Evolutionary conservation across 2,329 filamentous ascomycete genomes (phyloP).

Genomic region (Elsinoe australis): DNA sequence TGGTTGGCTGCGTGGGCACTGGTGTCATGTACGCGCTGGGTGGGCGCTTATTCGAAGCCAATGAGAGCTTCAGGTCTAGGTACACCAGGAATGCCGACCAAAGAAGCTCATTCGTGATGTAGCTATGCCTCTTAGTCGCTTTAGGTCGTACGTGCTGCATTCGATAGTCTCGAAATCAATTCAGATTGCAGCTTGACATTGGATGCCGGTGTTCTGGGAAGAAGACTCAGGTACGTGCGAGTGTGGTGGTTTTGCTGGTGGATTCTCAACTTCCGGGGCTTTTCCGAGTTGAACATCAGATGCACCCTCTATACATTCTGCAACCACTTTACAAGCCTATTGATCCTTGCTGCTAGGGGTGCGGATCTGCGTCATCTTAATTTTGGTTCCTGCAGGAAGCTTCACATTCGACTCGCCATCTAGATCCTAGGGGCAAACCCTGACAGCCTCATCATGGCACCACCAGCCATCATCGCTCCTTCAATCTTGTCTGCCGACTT

Average conservation of each 20-base stretch:
- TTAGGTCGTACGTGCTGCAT: slow-evolving; percentile 1
- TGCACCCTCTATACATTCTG: background rate
- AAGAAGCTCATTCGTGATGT: background rate
- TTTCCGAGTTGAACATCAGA: slow-evolving; percentile 4
- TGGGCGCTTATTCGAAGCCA: slow-evolving; percentile 16
- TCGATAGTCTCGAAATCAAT: slow-evolving; percentile 8
- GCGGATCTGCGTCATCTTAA: too few species aligned
- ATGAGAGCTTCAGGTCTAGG: background rate
- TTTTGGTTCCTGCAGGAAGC: too few species aligned
- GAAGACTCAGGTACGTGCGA: too few species aligned
- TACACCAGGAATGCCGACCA: background rate
- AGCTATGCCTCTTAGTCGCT: slow-evolving; percentile 2
- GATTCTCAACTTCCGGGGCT: slow-evolving; percentile 9
- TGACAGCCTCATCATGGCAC: slow-evolving; percentile 77
- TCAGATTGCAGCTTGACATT: too few species aligned
- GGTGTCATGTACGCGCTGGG: slow-evolving; percentile 6
- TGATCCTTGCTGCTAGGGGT: slow-evolving; percentile 45
- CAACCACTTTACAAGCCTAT: slow-evolving; percentile 30
- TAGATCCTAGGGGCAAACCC: too few species aligned
- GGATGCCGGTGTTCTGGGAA: background rate
- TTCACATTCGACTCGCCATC: too few species aligned
- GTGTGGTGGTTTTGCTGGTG: background rate
- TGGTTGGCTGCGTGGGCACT: background rate
- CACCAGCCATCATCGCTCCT: slow-evolving; percentile 87
- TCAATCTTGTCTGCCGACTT: slow-evolving; percentile 99